A percentile compares a stretch with the other conserved stretches of the same genome.
These are phyloP conservation scores for Boletus rubescentipes DNA, from an alignment of 768 basidiomycete species.

Conservation along the genomic window DNA sequence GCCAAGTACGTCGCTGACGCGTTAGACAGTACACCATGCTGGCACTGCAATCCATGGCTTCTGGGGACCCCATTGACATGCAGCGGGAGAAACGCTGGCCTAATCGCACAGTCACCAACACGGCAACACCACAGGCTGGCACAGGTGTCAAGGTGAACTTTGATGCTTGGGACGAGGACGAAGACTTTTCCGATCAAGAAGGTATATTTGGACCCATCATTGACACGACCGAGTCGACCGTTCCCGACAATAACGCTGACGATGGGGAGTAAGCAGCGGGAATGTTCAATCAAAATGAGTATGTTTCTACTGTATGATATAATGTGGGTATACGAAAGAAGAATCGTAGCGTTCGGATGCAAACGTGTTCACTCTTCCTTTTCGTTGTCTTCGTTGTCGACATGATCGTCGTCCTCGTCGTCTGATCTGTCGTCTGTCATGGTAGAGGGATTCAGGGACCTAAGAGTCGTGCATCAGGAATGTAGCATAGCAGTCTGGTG, in stretches of 20 bases:
- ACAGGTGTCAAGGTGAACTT: constrained; percentile 54
- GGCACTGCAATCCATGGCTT: constrained; percentile 68
- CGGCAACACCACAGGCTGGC: constrained; percentile 22
- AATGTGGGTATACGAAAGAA: constrained; percentile 6
- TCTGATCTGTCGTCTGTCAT: constrained; percentile 80
- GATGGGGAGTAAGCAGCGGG: neutral
- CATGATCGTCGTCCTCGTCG: constrained; percentile 59
- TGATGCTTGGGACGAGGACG: constrained; percentile 58
- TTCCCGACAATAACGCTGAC: constrained; percentile 2
- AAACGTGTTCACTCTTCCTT: constrained; percentile 31
- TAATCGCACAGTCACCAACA: constrained; percentile 40
- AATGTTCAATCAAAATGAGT: neutral
- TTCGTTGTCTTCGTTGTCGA: constrained; percentile 25
- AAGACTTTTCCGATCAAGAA: constrained; percentile 45
- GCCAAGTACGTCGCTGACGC: neutral
- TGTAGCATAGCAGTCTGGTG: neutral
- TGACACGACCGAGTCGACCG: constrained; percentile 9
- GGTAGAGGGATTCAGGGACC: constrained; percentile 48
- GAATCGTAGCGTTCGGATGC: constrained; percentile 3
- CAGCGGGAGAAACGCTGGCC: constrained; percentile 85
- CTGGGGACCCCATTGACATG: constrained; percentile 67
- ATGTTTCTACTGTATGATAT: constrained; percentile 6
- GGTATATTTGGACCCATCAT: constrained; percentile 33
- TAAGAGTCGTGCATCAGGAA: constrained; percentile 29
- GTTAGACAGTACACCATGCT: constrained; percentile 65